phyloP scores from a whole-genome alignment of 2,329 filamentous ascomycete genomes.

The Aspergillus quadricinctus region DNA sequence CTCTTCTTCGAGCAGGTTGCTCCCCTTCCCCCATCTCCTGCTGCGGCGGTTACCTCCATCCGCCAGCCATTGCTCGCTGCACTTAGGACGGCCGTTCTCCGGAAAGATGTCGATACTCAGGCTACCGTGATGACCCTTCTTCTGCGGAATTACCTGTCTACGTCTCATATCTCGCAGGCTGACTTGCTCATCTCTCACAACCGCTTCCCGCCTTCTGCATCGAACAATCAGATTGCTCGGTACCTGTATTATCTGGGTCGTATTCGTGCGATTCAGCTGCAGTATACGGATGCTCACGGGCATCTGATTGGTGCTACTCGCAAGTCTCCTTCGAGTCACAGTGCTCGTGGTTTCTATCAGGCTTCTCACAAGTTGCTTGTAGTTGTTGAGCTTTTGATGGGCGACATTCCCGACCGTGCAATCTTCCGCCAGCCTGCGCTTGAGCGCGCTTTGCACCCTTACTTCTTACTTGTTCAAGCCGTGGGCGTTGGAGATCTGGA shows the following conservation, averaged over 20 bases:
- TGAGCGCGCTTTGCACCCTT: constrained; percentile 83
- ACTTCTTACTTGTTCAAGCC: constrained; percentile 89
- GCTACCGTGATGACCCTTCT: constrained; percentile 91
- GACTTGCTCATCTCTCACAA: constrained; percentile 95
- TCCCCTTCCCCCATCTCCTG: constrained; percentile 81
- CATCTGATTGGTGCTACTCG: constrained; percentile 89
- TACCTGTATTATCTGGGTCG: constrained; percentile 97
- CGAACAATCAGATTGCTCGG: constrained; percentile 96
- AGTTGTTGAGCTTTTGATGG: constrained; percentile 96
- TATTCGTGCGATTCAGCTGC: constrained; percentile 91
- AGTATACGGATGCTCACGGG: constrained; percentile 94
- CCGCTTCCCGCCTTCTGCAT: constrained; percentile 86
- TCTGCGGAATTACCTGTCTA: constrained; percentile 91
- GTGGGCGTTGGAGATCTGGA: constrained; percentile 95
- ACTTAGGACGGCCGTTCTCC: constrained; percentile 87
- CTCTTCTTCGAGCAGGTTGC: constrained; percentile 89
- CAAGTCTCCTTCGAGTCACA: constrained; percentile 86
- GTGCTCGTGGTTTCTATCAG: constrained; percentile 91
- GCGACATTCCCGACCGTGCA: constrained; percentile 92
- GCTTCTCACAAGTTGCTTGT: constrained; percentile 94
- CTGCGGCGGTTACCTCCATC: constrained; percentile 80
- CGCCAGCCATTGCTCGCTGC: constrained; percentile 82
- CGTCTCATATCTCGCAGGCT: constrained; percentile 94
- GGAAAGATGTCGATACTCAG: constrained; percentile 97
- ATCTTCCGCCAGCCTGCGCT: constrained; percentile 87